phyloP scores from a whole-genome alignment of 441 rosid genomes.

The Dalechampia spathulata region DNA sequence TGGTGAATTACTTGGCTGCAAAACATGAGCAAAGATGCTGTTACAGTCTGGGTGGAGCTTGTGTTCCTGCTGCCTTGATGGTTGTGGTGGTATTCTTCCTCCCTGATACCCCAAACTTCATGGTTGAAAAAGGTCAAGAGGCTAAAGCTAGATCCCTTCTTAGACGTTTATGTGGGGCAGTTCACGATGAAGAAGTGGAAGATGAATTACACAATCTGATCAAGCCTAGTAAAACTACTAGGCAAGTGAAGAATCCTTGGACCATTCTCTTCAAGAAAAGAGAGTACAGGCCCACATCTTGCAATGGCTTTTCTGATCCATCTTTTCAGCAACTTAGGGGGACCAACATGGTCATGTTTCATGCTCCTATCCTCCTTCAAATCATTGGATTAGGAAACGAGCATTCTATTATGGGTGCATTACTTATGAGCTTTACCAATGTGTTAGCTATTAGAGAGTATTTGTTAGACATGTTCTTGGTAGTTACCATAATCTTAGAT shows the following conservation, averaged over 20 bases:
- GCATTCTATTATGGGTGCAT: slow-evolving; percentile 53
- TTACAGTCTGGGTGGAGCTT: slow-evolving; percentile 59
- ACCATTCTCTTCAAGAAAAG: slow-evolving; percentile 37
- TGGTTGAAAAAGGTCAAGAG: slow-evolving; percentile 55
- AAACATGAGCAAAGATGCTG: slow-evolving; percentile 58
- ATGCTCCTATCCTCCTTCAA: slow-evolving; percentile 75
- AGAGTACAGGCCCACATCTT: slow-evolving; percentile 64
- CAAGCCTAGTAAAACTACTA: slow-evolving; percentile 61
- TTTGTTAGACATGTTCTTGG: too few species aligned
- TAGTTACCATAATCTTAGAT: too few species aligned
- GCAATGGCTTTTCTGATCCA: slow-evolving; percentile 55
- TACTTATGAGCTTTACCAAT: slow-evolving; percentile 47
- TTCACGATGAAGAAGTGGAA: slow-evolving; percentile 28
- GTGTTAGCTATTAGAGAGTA: slow-evolving; percentile 47
- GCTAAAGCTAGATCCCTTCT: slow-evolving; percentile 47
- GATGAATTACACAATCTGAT: slow-evolving; percentile 61
- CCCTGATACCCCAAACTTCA: slow-evolving; percentile 75
- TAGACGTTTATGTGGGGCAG: slow-evolving; percentile 48
- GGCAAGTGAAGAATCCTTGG: slow-evolving; percentile 50
- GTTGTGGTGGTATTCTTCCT: slow-evolving; percentile 43
- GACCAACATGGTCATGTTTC: slow-evolving; percentile 65
- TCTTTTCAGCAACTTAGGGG: slow-evolving; percentile 29
- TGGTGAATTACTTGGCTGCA: slow-evolving; percentile 49
- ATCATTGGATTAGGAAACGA: slow-evolving; percentile 59
- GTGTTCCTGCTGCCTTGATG: slow-evolving; percentile 59